phyloP scores from a whole-genome alignment of 257 asterid genomes.

The Orobanche coerulescens region DNA sequence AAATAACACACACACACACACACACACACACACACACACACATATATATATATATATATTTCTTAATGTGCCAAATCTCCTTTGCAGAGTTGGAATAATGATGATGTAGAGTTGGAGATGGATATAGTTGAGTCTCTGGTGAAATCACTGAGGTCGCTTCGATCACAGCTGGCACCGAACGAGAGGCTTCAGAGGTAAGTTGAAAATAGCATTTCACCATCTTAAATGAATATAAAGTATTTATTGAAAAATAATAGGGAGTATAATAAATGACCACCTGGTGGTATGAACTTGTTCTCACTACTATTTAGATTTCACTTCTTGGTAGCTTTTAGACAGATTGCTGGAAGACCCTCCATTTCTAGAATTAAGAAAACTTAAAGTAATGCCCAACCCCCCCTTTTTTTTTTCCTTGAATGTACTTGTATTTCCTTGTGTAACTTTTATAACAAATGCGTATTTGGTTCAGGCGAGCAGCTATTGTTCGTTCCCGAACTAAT shows the following conservation, averaged over 20 bases:
- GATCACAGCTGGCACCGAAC: slow-evolving; percentile 58
- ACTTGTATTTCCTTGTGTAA: too few species aligned
- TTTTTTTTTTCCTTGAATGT: too few species aligned
- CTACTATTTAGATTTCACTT: too few species aligned
- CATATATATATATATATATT: too few species aligned
- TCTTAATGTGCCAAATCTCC: not conserved
- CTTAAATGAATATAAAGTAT: not conserved
- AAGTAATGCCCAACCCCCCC: too few species aligned
- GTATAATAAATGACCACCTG: not conserved
- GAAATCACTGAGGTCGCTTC: slow-evolving; percentile 66
- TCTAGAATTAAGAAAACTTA: too few species aligned
- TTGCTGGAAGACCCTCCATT: too few species aligned
- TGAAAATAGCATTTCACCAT: too few species aligned
- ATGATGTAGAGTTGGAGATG: slow-evolving; percentile 70
- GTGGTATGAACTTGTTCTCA: not conserved
- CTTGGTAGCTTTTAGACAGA: too few species aligned
- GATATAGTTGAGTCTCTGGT: slow-evolving; percentile 53
- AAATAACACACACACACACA: too few species aligned
- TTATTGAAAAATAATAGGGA: not conserved
- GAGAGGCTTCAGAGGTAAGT: slow-evolving; percentile 31
- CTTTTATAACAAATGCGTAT: not conserved
- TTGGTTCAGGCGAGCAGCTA: slow-evolving; percentile 52
- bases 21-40: too few species aligned
- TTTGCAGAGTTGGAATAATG: slow-evolving; percentile 70
- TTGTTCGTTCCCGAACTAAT: slow-evolving; percentile 56